Conservation (phyloP, 2,329 filamentous ascomycete species). For the Stachybotrys elegans region DNA sequence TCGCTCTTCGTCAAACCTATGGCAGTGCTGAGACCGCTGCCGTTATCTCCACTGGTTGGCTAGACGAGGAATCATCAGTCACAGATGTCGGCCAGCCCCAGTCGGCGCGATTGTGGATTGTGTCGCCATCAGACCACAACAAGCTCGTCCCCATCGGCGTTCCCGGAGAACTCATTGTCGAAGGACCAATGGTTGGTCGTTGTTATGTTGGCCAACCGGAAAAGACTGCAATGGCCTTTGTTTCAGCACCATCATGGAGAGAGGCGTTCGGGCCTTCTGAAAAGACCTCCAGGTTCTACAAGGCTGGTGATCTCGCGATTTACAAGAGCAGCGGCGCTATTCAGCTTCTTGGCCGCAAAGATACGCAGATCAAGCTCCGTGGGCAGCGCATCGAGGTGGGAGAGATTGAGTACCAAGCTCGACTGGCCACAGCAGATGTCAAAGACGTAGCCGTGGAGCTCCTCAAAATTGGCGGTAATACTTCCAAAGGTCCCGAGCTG, state of each 20-base stretch:
- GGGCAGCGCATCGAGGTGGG: conserved; percentile 44
- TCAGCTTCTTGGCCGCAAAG: conserved; percentile 29
- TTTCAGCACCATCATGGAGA: not conserved
- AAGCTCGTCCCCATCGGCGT: conserved; percentile 5
- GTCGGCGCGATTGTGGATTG: conserved; percentile 12
- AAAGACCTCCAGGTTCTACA: conserved; percentile 1
- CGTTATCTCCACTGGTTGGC: not conserved
- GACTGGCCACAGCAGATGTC: not conserved
- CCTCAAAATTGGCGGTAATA: not conserved
- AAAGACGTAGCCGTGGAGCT: not conserved
- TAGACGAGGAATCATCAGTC: conserved; percentile 24
- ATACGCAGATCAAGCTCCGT: conserved; percentile 47
- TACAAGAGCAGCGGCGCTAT: not conserved
- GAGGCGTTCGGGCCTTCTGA: not conserved
- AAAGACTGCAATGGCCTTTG: not conserved
- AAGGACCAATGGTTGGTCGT: conserved; percentile 5
- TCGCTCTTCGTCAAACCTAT: not conserved
- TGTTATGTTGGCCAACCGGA: not conserved
- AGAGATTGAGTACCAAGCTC: conserved; percentile 8
- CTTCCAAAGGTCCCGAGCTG: not conserved
- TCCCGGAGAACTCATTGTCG: conserved; percentile 10
- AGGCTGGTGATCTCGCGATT: conserved; percentile 4
- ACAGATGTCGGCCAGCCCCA: conserved; percentile 35
- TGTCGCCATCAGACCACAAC: conserved; percentile 6
- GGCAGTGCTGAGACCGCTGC: conserved; percentile 1